Evolutionary conservation across 352 stramenopile species (phyloP).

Genomic region (Phytophthora foliorum): DNA sequence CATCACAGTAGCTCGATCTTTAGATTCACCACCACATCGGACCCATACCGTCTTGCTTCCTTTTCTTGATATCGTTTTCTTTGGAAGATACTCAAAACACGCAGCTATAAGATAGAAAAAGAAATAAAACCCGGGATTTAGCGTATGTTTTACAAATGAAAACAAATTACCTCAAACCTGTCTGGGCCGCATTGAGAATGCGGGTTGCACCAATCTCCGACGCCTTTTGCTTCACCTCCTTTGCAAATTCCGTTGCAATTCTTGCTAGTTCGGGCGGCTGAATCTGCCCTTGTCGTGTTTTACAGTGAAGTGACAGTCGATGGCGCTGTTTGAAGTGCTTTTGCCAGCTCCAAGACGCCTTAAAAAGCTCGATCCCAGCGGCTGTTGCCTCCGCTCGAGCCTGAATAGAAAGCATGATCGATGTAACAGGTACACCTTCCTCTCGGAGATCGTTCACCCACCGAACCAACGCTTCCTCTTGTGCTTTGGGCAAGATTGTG

Average conservation of each 20-base stretch:
- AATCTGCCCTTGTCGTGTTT: no score
- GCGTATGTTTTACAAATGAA: not conserved
- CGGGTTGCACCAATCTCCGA: slow-evolving; percentile 12
- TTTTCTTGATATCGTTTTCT: not conserved
- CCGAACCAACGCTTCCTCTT: not conserved
- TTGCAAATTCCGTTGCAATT: slow-evolving; percentile 2
- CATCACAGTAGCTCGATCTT: slow-evolving; percentile 5
- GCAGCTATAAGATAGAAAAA: not conserved
- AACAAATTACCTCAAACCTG: not conserved
- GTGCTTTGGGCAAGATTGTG: not conserved
- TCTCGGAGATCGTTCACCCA: not conserved
- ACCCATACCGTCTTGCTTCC: slow-evolving; percentile 15
- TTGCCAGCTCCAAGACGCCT: not conserved
- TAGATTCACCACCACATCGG: slow-evolving; percentile 10
- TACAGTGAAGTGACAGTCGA: not conserved
- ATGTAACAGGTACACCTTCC: not conserved
- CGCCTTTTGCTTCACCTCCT: not conserved
- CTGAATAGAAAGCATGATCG: not conserved
- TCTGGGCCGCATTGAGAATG: slow-evolving; percentile 14
- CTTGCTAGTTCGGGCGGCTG: not conserved
- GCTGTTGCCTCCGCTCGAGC: not conserved
- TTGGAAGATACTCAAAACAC: slow-evolving; percentile 14
- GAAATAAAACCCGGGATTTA: not conserved
- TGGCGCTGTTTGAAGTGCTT: not conserved
- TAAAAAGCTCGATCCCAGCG: not conserved